Evolutionary conservation across 345 rosid genomes (phyloP).

Genomic region (Pugionium cornutum): DNA sequence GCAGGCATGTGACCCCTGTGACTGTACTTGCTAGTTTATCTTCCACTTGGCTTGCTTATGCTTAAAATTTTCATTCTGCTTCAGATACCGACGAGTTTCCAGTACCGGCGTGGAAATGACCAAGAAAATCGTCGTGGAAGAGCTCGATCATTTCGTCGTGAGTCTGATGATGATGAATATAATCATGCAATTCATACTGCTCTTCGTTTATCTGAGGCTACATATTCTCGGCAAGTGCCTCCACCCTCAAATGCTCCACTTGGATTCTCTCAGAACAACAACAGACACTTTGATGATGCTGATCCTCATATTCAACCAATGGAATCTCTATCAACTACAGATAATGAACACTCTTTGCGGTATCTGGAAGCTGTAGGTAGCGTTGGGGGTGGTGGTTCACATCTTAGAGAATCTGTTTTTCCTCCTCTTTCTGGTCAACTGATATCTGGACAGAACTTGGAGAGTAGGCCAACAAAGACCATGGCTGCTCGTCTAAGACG

Average conservation of each 20-base stretch:
- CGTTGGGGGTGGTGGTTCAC: slow-evolving; percentile 18
- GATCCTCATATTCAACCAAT: slow-evolving; percentile 62
- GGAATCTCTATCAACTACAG: slow-evolving; percentile 35
- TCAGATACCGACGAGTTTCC: slow-evolving; percentile 95
- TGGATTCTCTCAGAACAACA: slow-evolving; percentile 43
- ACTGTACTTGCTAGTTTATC: too few species aligned
- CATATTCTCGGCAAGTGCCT: slow-evolving; percentile 36
- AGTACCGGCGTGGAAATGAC: slow-evolving; percentile 47
- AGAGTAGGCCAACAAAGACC: slow-evolving; percentile 49
- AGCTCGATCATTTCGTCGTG: slow-evolving; percentile 60
- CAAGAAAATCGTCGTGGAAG: slow-evolving; percentile 80
- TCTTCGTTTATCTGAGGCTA: slow-evolving; percentile 40
- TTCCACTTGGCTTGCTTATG: neutral
- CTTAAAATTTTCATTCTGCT: slow-evolving; percentile 15
- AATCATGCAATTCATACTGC: slow-evolving; percentile 34
- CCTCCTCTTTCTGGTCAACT: slow-evolving; percentile 80
- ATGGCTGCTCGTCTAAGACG: slow-evolving; percentile 72
- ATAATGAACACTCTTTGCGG: slow-evolving; percentile 47
- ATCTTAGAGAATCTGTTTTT: slow-evolving; percentile 75
- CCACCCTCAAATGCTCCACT: slow-evolving; percentile 50
- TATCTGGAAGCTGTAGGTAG: slow-evolving; percentile 81
- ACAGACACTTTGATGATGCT: slow-evolving; percentile 37
- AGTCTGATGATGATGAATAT: slow-evolving; percentile 55
- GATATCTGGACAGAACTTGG: slow-evolving; percentile 49
- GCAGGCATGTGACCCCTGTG: slow-evolving; percentile 52